These are phyloP conservation scores for Pilasporangium apinafurcum DNA, from an alignment of 352 stramenopile species.

Conservation along the genomic window DNA sequence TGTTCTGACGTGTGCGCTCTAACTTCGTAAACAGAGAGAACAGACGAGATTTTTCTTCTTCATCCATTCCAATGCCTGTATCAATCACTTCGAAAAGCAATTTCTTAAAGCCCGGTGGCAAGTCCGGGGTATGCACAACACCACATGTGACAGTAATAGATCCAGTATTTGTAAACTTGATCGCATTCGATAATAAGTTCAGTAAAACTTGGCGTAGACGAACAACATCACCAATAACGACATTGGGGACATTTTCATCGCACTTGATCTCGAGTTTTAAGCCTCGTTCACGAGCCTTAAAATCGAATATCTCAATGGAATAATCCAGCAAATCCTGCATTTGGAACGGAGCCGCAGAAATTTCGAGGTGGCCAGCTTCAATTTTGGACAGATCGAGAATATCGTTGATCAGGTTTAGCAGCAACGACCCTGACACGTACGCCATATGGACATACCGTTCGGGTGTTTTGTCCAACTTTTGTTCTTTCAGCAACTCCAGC, in stretches of 20 bases:
- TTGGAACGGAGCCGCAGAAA: slow-evolving; percentile 81
- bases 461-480: slow-evolving; percentile 54
- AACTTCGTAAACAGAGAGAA: slow-evolving; percentile 84
- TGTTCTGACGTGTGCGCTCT: slow-evolving; percentile 77
- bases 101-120: slow-evolving; percentile 60
- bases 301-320: slow-evolving; percentile 88
- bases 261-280: slow-evolving; percentile 82
- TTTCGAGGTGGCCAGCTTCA: slow-evolving; percentile 87
- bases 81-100: slow-evolving; percentile 84
- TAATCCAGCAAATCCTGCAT: slow-evolving; percentile 82
- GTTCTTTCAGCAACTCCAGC: slow-evolving; percentile 75
- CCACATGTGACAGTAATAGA: slow-evolving; percentile 76
- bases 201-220: slow-evolving; percentile 74
- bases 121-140: slow-evolving; percentile 55
- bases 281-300: slow-evolving; percentile 77
- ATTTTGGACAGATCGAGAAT: slow-evolving; percentile 92
- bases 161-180: slow-evolving; percentile 84
- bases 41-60: slow-evolving; percentile 69
- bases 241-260: slow-evolving; percentile 48
- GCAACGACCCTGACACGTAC: slow-evolving; percentile 76
- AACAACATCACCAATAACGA: slow-evolving; percentile 74
- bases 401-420: slow-evolving; percentile 91
- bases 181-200: slow-evolving; percentile 82
- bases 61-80: slow-evolving; percentile 77
- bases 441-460: slow-evolving; percentile 83